Conservation (phyloP, 164 flowering plant genomes). For the Liriodendron chinense region DNA sequence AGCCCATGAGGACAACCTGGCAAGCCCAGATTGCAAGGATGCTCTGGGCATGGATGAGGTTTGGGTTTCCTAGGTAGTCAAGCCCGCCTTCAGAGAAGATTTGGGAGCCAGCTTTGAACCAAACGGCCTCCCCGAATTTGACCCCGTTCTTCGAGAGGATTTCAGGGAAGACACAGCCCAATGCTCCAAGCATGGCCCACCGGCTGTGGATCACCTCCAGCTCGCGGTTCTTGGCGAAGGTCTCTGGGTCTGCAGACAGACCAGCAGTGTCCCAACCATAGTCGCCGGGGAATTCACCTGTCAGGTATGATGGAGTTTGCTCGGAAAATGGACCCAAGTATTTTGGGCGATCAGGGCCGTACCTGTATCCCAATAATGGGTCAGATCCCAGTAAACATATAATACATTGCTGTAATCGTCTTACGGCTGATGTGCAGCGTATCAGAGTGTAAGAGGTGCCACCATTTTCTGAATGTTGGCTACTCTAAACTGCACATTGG, state of each 20-base stretch:
- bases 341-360: constrained; percentile 26
- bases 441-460: no score
- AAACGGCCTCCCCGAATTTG: constrained; percentile 22
- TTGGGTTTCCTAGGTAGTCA: constrained; percentile 24
- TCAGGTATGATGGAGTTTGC: constrained; percentile 26
- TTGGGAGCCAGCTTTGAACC: constrained; percentile 30
- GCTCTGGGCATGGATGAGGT: constrained; percentile 26
- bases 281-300: constrained; percentile 30
- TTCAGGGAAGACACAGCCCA: constrained; percentile 23
- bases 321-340: constrained; percentile 27
- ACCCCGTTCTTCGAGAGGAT: constrained; percentile 23
- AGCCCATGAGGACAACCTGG: constrained; percentile 26
- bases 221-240: constrained; percentile 25
- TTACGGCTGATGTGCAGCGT: no score
- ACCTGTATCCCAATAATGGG: constrained; percentile 10
- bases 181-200: constrained; percentile 26
- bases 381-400: background rate
- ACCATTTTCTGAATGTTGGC: no score
- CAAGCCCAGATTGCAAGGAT: constrained; percentile 26
- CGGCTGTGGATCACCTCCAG: constrained; percentile 25
- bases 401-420: no score
- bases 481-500: no score
- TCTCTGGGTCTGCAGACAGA: constrained; percentile 24
- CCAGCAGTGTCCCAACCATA: constrained; percentile 29
- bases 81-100: constrained; percentile 28